Percentiles rank a stretch among this genome's conserved stretches.
phyloP scores from a whole-genome alignment of 2,329 filamentous ascomycete genomes.

The Pseudogymnoascus sp. region DNA sequence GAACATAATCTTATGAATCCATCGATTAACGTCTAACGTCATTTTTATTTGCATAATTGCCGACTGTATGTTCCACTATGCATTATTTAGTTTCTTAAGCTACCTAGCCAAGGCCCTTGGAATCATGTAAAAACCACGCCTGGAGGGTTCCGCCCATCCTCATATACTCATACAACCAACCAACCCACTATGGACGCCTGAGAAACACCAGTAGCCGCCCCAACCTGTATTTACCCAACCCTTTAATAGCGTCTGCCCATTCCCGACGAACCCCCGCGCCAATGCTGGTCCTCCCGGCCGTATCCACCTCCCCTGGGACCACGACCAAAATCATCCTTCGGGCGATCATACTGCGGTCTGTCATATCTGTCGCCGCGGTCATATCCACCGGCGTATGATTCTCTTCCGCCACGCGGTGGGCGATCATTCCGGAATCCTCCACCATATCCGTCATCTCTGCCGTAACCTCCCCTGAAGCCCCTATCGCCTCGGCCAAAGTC shows the following conservation, averaged over 20 bases:
- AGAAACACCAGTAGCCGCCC: not conserved
- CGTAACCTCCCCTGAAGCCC: not conserved
- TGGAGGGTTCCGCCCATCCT: not conserved
- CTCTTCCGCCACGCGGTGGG: not conserved
- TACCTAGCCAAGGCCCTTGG: not conserved
- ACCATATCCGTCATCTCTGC: not conserved
- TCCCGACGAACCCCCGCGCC: not conserved
- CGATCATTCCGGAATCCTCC: slow-evolving; percentile 1
- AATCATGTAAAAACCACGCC: not conserved
- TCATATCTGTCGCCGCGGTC: not conserved
- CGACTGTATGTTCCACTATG: not conserved
- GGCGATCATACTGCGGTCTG: not conserved
- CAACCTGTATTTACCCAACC: not conserved
- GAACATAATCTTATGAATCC: not conserved
- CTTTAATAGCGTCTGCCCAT: not conserved
- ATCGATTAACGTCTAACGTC: not conserved
- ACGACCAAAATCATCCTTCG: slow-evolving; percentile 1
- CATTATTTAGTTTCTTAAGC: not conserved
- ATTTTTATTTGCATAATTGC: slow-evolving; percentile 4
- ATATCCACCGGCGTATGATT: not conserved
- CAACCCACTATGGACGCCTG: not conserved
- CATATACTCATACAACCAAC: not conserved
- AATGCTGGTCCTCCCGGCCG: slow-evolving; percentile 1
- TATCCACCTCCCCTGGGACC: not conserved
- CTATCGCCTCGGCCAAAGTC: not conserved